These are phyloP conservation scores for Fusarium sp. DNA, from an alignment of 2,329 filamentous ascomycete species.

Conservation along the genomic window DNA sequence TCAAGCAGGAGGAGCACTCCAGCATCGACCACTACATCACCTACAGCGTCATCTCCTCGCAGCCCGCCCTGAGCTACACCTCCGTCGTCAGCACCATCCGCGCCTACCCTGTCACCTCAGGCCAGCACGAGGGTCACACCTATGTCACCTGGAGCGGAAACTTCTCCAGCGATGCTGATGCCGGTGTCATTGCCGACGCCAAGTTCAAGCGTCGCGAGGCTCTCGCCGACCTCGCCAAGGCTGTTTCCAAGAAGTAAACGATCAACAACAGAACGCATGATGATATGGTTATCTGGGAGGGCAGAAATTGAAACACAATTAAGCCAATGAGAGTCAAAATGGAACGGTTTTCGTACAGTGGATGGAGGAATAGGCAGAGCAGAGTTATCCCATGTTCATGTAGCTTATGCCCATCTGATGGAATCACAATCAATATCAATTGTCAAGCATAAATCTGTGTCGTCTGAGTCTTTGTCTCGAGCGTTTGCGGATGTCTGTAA, in stretches of 20 bases:
- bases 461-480: not conserved
- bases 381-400: slow-evolving; percentile 8
- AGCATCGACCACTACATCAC: slow-evolving; percentile 81
- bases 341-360: slow-evolving; percentile 3
- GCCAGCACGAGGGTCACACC: slow-evolving; percentile 72
- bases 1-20: slow-evolving; percentile 84
- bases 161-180: slow-evolving; percentile 78
- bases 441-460: not conserved
- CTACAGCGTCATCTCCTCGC: slow-evolving; percentile 76
- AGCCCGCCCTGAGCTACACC: slow-evolving; percentile 75
- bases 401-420: slow-evolving; percentile 7
- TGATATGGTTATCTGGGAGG: not conserved
- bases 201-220: slow-evolving; percentile 83
- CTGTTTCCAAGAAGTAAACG: slow-evolving; percentile 52
- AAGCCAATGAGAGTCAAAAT: not conserved
- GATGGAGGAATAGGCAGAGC: slow-evolving; percentile 13
- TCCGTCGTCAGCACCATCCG: slow-evolving; percentile 76
- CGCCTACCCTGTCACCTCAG: slow-evolving; percentile 74
- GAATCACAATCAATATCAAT: slow-evolving; percentile 5
- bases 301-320: not conserved
- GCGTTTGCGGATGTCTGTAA: not conserved
- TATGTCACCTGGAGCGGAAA: slow-evolving; percentile 78
- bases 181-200: slow-evolving; percentile 79
- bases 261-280: not conserved
- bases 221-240: slow-evolving; percentile 73